phyloP scores from a whole-genome alignment of 805 yeast genomes.

The Candida chauliodis region DNA sequence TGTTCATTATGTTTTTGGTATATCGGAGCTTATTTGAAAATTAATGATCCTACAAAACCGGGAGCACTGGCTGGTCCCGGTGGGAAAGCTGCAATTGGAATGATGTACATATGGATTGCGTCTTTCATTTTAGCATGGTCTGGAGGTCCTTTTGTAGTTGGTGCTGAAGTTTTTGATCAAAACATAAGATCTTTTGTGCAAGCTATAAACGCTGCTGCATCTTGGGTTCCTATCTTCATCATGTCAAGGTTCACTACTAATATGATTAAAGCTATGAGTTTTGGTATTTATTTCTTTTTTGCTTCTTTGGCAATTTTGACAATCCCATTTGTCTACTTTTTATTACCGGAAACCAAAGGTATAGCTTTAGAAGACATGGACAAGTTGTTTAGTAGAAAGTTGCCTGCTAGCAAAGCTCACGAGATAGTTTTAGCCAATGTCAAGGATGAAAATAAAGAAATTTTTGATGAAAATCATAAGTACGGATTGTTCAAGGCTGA shows the following conservation, averaged over 20 bases:
- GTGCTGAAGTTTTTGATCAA: slow-evolving; percentile 38
- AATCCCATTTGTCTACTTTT: slow-evolving; percentile 41
- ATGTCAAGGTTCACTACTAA: slow-evolving; percentile 46
- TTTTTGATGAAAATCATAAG: slow-evolving; percentile 12
- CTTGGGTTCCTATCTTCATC: slow-evolving; percentile 42
- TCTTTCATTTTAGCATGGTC: slow-evolving; percentile 39
- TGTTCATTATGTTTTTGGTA: slow-evolving; percentile 40
- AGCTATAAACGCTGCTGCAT: slow-evolving; percentile 41
- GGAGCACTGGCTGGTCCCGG: slow-evolving; percentile 44
- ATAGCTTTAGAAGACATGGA: slow-evolving; percentile 45
- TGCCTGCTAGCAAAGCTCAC: slow-evolving; percentile 25
- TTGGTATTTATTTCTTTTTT: slow-evolving; percentile 42
- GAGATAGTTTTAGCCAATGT: slow-evolving; percentile 14
- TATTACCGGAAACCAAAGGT: slow-evolving; percentile 46
- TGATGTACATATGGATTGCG: slow-evolving; percentile 43
- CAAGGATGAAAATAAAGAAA: slow-evolving; percentile 11
- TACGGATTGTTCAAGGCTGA: slow-evolving; percentile 18
- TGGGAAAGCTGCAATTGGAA: slow-evolving; percentile 45
- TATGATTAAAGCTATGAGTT: slow-evolving; percentile 33
- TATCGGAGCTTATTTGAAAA: slow-evolving; percentile 36
- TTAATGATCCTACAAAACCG: slow-evolving; percentile 26
- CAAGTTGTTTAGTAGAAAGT: slow-evolving; percentile 23
- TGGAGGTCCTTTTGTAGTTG: slow-evolving; percentile 40
- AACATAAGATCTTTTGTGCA: slow-evolving; percentile 42
- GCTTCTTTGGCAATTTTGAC: slow-evolving; percentile 35